A percentile compares a stretch with the other conserved stretches of the same genome.
phyloP scores from a whole-genome alignment of 805 yeast genomes.

The Cyberlindnera galapagoensis region DNA sequence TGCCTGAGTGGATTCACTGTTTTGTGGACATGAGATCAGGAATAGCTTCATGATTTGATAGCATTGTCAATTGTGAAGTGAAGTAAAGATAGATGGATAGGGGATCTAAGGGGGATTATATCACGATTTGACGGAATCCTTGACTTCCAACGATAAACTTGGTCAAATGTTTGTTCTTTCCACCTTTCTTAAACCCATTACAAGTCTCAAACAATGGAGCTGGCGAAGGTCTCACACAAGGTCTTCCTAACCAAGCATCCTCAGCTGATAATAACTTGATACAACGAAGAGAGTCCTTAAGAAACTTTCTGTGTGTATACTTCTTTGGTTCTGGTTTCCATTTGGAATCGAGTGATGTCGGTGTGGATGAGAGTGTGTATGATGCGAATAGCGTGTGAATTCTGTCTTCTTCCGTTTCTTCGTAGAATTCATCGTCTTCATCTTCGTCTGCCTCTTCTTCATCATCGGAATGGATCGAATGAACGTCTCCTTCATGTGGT shows the following conservation, averaged over 20 bases:
- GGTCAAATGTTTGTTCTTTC: constrained; percentile 5
- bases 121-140: too few species aligned
- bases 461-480: constrained; percentile 9
- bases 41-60: too few species aligned
- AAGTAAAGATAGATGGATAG: too few species aligned
- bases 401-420: constrained; percentile 8
- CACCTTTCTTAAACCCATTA: constrained; percentile 2
- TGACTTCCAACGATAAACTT: constrained; percentile 9
- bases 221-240: constrained; percentile 1
- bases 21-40: too few species aligned
- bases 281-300: constrained; percentile 50
- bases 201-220: constrained; percentile 9
- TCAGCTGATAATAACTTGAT: constrained; percentile 46
- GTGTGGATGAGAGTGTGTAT: constrained; percentile 2
- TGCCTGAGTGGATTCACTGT: too few species aligned
- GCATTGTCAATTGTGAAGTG: too few species aligned
- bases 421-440: constrained; percentile 20
- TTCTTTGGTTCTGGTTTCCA: constrained; percentile 43
- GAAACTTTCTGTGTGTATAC: constrained; percentile 32
- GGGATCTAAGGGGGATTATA: too few species aligned
- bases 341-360: constrained; percentile 17
- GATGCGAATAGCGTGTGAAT: constrained; percentile 15
- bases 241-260: constrained; percentile 47
- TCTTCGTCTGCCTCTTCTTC: constrained; percentile 22
- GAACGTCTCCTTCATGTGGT: too few species aligned